A percentile compares a stretch with the other conserved stretches of the same genome.
Evolutionary conservation across 163 green algal genomes (phyloP).

Genomic region (Scenedesmus sp.): DNA sequence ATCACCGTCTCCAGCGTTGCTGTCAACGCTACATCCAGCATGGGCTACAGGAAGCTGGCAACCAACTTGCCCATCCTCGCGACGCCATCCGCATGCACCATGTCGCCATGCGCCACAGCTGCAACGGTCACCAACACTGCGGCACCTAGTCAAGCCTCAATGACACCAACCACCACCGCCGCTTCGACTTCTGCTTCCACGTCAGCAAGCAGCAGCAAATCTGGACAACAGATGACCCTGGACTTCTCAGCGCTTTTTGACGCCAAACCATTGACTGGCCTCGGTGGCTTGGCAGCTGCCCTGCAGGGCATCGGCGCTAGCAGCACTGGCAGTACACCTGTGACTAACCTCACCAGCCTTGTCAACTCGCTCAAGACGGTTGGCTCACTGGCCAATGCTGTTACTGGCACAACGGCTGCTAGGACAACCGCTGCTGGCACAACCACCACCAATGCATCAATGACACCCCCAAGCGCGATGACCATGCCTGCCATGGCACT

Average conservation of each 20-base stretch:
- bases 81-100: neutral
- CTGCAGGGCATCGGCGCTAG: neutral
- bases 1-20: slow-evolving; percentile 11
- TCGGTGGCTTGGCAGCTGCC: neutral
- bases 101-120: slow-evolving; percentile 8
- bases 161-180: neutral
- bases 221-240: neutral
- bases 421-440: neutral
- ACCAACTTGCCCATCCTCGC: neutral
- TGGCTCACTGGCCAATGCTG: neutral
- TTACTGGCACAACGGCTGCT: neutral
- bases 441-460: neutral
- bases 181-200: neutral
- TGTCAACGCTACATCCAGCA: neutral
- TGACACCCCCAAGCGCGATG: neutral
- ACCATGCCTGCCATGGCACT: neutral
- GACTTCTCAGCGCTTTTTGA: neutral
- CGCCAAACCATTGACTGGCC: neutral
- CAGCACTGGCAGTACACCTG: neutral
- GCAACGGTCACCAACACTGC: neutral
- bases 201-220: neutral
- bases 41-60: neutral
- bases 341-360: neutral
- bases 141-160: neutral
- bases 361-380: neutral